Conservation (phyloP, 441 rosid species). For the Breynia disticha region DNA sequence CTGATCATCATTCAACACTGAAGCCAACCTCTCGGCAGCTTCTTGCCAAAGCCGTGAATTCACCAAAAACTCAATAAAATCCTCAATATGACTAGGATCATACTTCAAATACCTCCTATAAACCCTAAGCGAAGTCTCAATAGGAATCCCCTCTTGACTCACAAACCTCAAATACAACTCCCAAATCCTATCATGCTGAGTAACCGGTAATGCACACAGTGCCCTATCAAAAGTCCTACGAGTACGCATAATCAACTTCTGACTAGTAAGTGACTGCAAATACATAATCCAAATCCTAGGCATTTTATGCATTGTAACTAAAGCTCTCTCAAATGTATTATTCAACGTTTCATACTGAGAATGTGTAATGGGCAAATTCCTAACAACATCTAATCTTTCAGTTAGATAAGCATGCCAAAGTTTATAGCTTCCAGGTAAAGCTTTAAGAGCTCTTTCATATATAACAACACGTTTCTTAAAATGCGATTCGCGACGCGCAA, state of each 20-base stretch:
- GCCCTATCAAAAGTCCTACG: constrained; percentile 72
- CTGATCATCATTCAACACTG: constrained; percentile 74
- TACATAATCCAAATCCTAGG: constrained; percentile 96
- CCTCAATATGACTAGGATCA: constrained; percentile 83
- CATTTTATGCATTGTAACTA: constrained; percentile 94
- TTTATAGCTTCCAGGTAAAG: constrained; percentile 87
- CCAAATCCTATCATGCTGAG: constrained; percentile 92
- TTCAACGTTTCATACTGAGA: constrained; percentile 62
- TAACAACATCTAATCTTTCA: constrained; percentile 66
- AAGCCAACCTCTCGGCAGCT: constrained; percentile 72
- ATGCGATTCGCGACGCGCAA: constrained; percentile 58
- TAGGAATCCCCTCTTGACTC: constrained; percentile 72
- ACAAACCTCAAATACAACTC: constrained; percentile 75
- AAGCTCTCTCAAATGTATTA: constrained; percentile 78
- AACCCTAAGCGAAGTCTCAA: constrained; percentile 87
- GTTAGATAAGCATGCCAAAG: constrained; percentile 78
- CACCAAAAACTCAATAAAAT: constrained; percentile 78
- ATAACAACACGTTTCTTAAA: constrained; percentile 61
- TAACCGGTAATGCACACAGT: constrained; percentile 83
- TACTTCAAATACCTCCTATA: constrained; percentile 87
- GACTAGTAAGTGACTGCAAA: constrained; percentile 46
- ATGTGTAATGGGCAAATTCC: constrained; percentile 59
- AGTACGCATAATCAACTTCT: constrained; percentile 50
- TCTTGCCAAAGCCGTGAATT: constrained; percentile 88
- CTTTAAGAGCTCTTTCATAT: constrained; percentile 78